Evolutionary conservation across 306 rosid species (phyloP).

Genomic region (Castanospermum australe): DNA sequence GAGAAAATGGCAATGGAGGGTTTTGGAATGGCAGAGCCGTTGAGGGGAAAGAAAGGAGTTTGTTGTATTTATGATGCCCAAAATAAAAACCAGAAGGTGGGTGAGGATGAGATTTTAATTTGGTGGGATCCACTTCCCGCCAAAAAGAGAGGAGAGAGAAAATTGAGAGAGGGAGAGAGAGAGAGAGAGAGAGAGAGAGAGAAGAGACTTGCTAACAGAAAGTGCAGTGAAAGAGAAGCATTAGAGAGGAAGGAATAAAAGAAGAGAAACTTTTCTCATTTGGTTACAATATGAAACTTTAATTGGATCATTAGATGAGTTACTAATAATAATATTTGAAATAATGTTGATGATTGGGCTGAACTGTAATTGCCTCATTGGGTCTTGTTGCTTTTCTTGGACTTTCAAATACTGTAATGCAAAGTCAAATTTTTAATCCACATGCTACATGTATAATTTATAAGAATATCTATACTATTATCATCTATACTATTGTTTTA

Average conservation of each 20-base stretch:
- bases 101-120: conserved; percentile 43
- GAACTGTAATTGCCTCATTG: neutral
- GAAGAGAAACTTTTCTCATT: neutral
- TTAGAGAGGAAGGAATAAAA: neutral
- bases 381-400: neutral
- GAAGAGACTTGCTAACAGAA: conserved; percentile 26
- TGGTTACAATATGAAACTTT: neutral
- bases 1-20: neutral
- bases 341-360: neutral
- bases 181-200: neutral
- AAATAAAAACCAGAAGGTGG: conserved; percentile 22
- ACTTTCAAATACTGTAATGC: neutral
- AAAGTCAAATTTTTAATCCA: neutral
- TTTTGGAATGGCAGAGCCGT: neutral
- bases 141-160: too few species aligned
- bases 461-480: too few species aligned
- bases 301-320: conserved; percentile 8
- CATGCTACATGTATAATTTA: neutral
- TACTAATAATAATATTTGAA: neutral
- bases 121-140: conserved; percentile 67
- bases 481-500: too few species aligned
- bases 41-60: neutral
- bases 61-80: conserved; percentile 7
- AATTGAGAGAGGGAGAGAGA: neutral
- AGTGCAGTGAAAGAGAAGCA: conserved; percentile 81